Evolutionary conservation across 2,329 filamentous ascomycete species (phyloP).

Genomic region (Alternaria conjuncta): DNA sequence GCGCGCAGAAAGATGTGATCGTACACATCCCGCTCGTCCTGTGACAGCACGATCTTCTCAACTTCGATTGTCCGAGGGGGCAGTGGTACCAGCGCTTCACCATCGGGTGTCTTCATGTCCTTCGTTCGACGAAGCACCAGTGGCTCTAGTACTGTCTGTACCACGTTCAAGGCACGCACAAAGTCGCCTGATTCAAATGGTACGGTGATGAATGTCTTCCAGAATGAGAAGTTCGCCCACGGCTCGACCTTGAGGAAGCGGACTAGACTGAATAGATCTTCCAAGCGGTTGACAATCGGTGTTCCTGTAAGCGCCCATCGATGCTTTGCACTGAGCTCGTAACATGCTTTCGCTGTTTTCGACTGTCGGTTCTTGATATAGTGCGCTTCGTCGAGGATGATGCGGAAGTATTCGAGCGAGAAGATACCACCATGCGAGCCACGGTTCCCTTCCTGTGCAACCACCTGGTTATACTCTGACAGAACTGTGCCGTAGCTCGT

Average conservation of each 20-base stretch:
- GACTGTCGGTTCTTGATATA: conserved; percentile 86
- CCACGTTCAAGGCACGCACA: conserved; percentile 89
- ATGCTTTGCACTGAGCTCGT: conserved; percentile 83
- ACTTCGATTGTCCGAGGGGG: conserved; percentile 84
- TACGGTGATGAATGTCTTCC: conserved; percentile 97
- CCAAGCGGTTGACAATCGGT: conserved; percentile 93
- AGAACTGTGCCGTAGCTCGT: conserved; percentile 93
- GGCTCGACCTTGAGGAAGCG: conserved; percentile 93
- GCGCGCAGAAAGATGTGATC: conserved; percentile 86
- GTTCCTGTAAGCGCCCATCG: conserved; percentile 95
- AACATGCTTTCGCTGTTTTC: conserved; percentile 94
- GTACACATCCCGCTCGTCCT: conserved; percentile 88
- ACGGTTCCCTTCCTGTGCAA: conserved; percentile 69
- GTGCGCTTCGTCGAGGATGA: conserved; percentile 95
- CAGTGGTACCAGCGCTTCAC: conserved; percentile 79
- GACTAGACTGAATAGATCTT: conserved; percentile 92
- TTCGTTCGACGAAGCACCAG: conserved; percentile 95
- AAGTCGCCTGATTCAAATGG: conserved; percentile 97
- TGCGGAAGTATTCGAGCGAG: conserved; percentile 89
- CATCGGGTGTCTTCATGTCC: conserved; percentile 95
- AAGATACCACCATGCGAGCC: conserved; percentile 75
- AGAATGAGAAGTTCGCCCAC: conserved; percentile 99
- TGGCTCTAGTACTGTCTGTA: conserved; percentile 94
- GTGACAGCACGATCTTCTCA: conserved; percentile 83
- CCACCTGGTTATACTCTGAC: conserved; percentile 83